Base-by-base conservation (phyloP, 2,329 filamentous ascomycete species). In the Fusarium sp. region DNA sequence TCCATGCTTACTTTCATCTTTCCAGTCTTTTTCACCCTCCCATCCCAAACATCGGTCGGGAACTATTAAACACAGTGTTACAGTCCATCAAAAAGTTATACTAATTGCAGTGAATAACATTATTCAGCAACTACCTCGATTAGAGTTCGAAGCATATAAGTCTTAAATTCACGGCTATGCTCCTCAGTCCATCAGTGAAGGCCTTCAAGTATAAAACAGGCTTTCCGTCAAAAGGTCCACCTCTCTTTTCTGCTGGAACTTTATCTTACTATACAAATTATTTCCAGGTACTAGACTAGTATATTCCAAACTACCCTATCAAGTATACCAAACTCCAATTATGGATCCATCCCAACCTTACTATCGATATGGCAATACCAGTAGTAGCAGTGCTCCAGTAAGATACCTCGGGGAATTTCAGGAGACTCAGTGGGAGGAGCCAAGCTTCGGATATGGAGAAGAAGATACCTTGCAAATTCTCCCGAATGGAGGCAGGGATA, bases 21-120 rank as follows among this genome's bases (percentile, higher is more conserved):
- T 38, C 10, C 9, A 38, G 10, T 38, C 18, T 11, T 12, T n/a
- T n/a, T 38, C 18, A 7, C 0, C 10, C 18, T n/a, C 18, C 3
- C 34, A 7, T n/a, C 6, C n/a, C 18, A n/a, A n/a, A 11, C 6
- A 2, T 38, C 6, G n/a, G 0, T 10, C 0, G 10, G 18, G 2
- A 12, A 12, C 18, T 18, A 7, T 6, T 1, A n/a, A 11, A 4
- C 9, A 38, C 4, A 38, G 3, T 11, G 18, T 11, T 38, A 4
- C 34, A n/a, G n/a, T 38, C 34, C 10, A 38, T n/a, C 6, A n/a
- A 10, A 38, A 7, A 10, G 2, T 10, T 6, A n/a, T 38, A 18
- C 6, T 38, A 3, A 38, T 38, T 12, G 34, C 34, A 18, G 34
- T 6, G 18, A 18, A 9, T 12, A n/a, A n/a, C 10, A 12, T 38